phyloP scores from a whole-genome alignment of 257 asterid genomes.

The Scutellaria baicalensis region DNA sequence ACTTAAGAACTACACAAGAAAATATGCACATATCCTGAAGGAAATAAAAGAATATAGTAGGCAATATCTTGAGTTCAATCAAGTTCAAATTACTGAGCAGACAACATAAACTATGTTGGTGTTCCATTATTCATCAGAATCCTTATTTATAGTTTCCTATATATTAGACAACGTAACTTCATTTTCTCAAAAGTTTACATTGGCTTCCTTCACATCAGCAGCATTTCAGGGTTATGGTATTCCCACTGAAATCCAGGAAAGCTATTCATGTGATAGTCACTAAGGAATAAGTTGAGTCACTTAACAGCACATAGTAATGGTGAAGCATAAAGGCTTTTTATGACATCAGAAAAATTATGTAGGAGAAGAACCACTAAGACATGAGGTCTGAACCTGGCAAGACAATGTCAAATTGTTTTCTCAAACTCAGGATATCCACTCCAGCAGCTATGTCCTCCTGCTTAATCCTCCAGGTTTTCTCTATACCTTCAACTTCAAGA shows the following conservation, averaged over 20 bases:
- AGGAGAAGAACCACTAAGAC: slow-evolving; percentile 8
- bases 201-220: not conserved
- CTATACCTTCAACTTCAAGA: slow-evolving; percentile 79
- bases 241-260: not conserved
- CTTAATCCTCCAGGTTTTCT: slow-evolving; percentile 77
- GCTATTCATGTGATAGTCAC: not conserved
- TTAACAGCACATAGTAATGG: not conserved
- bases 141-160: not conserved
- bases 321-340: not conserved
- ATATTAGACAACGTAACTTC: not conserved
- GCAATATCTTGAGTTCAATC: not conserved
- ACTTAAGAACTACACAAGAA: not conserved
- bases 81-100: not conserved
- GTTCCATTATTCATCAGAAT: not conserved
- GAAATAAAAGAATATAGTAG: not conserved
- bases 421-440: slow-evolving; percentile 65
- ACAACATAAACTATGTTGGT: not conserved
- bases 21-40: not conserved
- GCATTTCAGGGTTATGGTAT: not conserved
- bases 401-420: slow-evolving; percentile 80
- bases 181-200: not conserved
- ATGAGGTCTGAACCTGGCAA: slow-evolving; percentile 67
- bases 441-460: slow-evolving; percentile 73
- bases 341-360: not conserved
- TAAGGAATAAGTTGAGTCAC: not conserved